Percentiles rank a stretch among this genome's conserved stretches.
Evolutionary conservation across 768 basidiomycete species (phyloP).

Genomic region (Stropharia rugosoannulata): DNA sequence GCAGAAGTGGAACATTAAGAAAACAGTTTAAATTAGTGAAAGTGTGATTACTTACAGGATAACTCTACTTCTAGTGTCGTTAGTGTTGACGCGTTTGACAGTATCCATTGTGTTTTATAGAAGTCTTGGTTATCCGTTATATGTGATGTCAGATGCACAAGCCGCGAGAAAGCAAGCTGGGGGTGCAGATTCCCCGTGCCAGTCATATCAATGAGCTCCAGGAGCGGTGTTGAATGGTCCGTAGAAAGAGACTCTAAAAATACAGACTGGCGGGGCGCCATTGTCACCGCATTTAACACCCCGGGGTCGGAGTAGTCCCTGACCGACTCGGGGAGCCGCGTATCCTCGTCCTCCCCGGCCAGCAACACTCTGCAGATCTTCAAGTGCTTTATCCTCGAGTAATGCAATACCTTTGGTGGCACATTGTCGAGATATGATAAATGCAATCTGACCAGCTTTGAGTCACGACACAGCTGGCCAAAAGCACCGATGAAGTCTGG

Average conservation of each 20-base stretch:
- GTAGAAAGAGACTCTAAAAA: slow-evolving; percentile 17
- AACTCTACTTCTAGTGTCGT: slow-evolving; percentile 9
- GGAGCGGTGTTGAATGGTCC: slow-evolving; percentile 16
- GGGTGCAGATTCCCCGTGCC: slow-evolving; percentile 13
- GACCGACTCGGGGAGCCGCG: background rate
- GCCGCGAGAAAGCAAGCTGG: slow-evolving; percentile 10
- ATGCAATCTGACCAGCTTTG: slow-evolving; percentile 14
- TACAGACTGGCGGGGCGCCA: slow-evolving; percentile 2
- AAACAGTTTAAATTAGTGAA: background rate
- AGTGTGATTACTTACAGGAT: background rate
- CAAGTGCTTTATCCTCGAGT: slow-evolving; percentile 13
- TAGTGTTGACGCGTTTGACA: slow-evolving; percentile 9
- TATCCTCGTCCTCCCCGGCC: slow-evolving; percentile 1
- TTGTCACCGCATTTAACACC: slow-evolving; percentile 4
- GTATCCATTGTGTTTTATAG: slow-evolving; percentile 10
- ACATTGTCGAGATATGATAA: slow-evolving; percentile 15
- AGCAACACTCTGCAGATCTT: slow-evolving; percentile 10
- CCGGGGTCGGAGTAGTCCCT: background rate
- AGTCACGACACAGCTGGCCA: slow-evolving; percentile 9
- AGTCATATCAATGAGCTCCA: slow-evolving; percentile 6
- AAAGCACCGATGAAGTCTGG: slow-evolving; percentile 13
- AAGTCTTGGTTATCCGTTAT: slow-evolving; percentile 10
- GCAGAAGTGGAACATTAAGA: slow-evolving; percentile 1
- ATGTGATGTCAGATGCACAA: slow-evolving; percentile 11
- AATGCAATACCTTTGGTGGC: slow-evolving; percentile 9